A percentile compares a stretch with the other conserved stretches of the same genome.
phyloP scores from a whole-genome alignment of 2,329 filamentous ascomycete genomes.

The Scedosporium minutisporum region DNA sequence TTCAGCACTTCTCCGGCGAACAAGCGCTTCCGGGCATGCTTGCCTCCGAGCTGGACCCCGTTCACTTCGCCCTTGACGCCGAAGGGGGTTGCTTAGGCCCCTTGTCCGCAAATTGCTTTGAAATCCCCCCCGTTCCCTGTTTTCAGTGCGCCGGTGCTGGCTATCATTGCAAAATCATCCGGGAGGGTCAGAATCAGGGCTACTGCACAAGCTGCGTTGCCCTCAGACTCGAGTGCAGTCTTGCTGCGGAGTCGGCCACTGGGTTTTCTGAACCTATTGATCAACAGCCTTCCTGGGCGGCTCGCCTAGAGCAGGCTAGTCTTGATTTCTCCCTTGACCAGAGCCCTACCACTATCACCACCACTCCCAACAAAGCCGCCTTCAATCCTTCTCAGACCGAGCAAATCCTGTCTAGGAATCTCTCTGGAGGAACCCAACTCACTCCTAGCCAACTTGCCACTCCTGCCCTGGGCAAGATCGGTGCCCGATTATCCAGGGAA shows the following conservation, averaged over 20 bases:
- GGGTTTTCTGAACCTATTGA: background rate
- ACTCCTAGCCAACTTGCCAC: constrained; percentile 8
- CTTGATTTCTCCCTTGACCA: background rate
- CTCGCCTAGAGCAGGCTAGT: background rate
- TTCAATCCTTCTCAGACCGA: background rate
- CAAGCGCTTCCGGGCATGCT: constrained; percentile 21
- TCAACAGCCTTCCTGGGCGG: background rate
- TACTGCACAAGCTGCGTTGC: constrained; percentile 56
- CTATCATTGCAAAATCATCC: constrained; percentile 51
- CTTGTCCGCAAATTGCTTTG: constrained; percentile 21
- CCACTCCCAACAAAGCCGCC: background rate
- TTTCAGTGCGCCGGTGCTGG: constrained; percentile 39
- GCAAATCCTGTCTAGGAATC: background rate
- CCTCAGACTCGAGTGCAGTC: constrained; percentile 48
- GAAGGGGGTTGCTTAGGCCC: constrained; percentile 8
- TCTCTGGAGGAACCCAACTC: background rate
- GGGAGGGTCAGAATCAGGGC: constrained; percentile 49
- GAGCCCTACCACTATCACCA: background rate
- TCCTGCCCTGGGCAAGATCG: constrained; percentile 40
- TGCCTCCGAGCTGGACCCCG: background rate
- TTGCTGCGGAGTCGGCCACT: constrained; percentile 30
- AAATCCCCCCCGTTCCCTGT: constrained; percentile 39
- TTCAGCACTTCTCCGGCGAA: constrained; percentile 44
- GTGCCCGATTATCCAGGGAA: constrained; percentile 68
- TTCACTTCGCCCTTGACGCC: background rate